Evolutionary conservation across 306 rosid genomes (phyloP).

Genomic region (Quercus engelmannii): DNA sequence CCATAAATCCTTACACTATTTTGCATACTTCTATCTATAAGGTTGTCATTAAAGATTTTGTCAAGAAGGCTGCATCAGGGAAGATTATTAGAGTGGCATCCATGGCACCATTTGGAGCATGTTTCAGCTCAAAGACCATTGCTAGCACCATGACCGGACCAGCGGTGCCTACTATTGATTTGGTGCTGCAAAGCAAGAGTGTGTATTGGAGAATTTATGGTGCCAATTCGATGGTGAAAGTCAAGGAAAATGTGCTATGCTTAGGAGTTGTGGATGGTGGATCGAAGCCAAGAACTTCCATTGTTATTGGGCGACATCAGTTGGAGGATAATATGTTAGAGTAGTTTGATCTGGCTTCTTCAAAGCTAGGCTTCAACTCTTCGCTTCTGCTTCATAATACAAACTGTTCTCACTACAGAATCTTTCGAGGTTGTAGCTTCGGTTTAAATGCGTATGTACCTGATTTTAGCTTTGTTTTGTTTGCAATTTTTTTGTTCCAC

Average conservation of each 20-base stretch:
- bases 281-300: constrained; percentile 35
- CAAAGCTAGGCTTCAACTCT: constrained; percentile 53
- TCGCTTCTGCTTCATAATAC: constrained; percentile 24
- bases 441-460: too few relatives aligned
- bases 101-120: constrained; percentile 50
- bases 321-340: constrained; percentile 52
- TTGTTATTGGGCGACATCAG: constrained; percentile 55
- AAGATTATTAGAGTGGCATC: constrained; percentile 24
- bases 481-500: neutral
- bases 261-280: constrained; percentile 64
- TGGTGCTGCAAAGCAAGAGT: constrained; percentile 44
- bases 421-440: too few relatives aligned
- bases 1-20: constrained; percentile 44
- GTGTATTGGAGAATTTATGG: constrained; percentile 50
- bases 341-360: constrained; percentile 40
- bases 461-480: too few relatives aligned
- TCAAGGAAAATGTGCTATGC: constrained; percentile 36
- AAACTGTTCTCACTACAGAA: neutral
- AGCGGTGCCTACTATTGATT: constrained; percentile 34
- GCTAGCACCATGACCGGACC: constrained; percentile 33
- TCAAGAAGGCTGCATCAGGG: neutral
- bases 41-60: constrained; percentile 37
- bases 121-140: constrained; percentile 28
- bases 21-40: constrained; percentile 53
- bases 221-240: constrained; percentile 51